These are phyloP conservation scores for Aeschynomene evenia DNA, from an alignment of 306 rosid genomes.

Conservation along the genomic window DNA sequence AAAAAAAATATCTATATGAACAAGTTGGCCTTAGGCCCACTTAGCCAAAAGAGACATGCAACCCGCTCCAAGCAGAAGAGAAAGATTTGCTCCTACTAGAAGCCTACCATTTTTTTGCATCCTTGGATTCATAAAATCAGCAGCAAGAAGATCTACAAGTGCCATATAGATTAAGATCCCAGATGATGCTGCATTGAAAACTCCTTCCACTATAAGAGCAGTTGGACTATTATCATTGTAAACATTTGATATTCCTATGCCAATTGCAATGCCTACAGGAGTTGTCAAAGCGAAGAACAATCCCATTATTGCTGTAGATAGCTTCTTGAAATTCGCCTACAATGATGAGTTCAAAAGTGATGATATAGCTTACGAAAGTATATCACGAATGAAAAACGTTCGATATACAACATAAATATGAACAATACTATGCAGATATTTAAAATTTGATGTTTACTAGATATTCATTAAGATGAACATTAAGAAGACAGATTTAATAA, in stretches of 20 bases:
- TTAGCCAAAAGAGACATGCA: conserved; percentile 39
- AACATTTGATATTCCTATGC: conserved; percentile 37
- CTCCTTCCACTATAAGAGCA: conserved; percentile 54
- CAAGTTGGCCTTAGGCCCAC: conserved; percentile 33
- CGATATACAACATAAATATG: too few relatives aligned
- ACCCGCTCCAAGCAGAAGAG: conserved; percentile 37
- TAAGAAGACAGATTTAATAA: too few relatives aligned
- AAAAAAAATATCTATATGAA: background rate
- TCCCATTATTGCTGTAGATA: conserved; percentile 36
- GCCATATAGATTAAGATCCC: conserved; percentile 69
- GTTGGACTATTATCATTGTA: conserved; percentile 50
- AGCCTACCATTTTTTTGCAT: conserved; percentile 32
- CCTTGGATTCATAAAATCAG: conserved; percentile 38
- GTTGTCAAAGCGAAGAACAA: conserved; percentile 59
- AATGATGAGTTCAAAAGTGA: background rate
- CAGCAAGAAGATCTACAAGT: conserved; percentile 44
- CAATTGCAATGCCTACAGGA: conserved; percentile 58
- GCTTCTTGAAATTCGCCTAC: conserved; percentile 46
- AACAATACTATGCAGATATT: too few relatives aligned
- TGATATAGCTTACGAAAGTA: too few relatives aligned
- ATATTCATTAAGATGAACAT: too few relatives aligned
- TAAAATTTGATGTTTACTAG: too few relatives aligned
- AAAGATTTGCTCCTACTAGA: background rate
- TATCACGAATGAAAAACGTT: too few relatives aligned
- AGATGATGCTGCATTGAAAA: conserved; percentile 55